Base-by-base conservation (phyloP, 139 green algal species). In the Auxenochlorella pyrenoidosa region DNA sequence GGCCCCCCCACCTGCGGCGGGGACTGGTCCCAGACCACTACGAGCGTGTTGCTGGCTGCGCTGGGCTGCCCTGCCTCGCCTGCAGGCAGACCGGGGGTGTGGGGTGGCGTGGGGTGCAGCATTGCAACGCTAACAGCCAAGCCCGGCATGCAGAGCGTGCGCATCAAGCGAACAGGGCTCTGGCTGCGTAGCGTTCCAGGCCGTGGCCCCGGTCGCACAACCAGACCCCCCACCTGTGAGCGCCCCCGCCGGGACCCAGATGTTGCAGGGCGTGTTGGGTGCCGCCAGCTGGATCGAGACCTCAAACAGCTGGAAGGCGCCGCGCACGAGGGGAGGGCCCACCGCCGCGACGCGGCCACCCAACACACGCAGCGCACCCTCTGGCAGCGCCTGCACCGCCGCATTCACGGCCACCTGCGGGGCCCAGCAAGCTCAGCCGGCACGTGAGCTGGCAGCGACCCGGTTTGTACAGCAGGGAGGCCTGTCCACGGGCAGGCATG, bases 21-120 rank as follows among this genome's bases (percentile, higher is more conserved):
- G 26, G 32, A 5, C 73, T 34, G 73, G 73, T 85, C 79, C 79
- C 79, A 85, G 19, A 85, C 59, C 40, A 68, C 38, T 2, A 44
- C 32, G 22, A 85, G 58, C 38, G 38, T 85, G 79, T 85, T 85
- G 79, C 79, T 85, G 59, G n/a, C 79, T 13, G 58, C 79, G 3
- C 12, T 85, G 26, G 73, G 73, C 73, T 80, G 34, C 3, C 73
- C 73, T 26, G 59, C 59, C 28, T 54, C 79, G 13, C 79, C 79
- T 85, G 58, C 38, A 41, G 38, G 72, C 47, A 18, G 8, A 2
- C 32, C 3, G n/a, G n/a, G n/a, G n/a, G n/a, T n/a, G n/a, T n/a
- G n/a, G n/a, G n/a, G n/a, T n/a, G n/a, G n/a, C n/a, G n/a, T n/a
- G n/a, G n/a, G n/a, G n/a, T n/a, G n/a, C n/a, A n/a, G n/a, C n/a